Percentiles rank a stretch among this genome's conserved stretches.
phyloP scores from a whole-genome alignment of 805 yeast species.

The Candida coleopterorum region DNA sequence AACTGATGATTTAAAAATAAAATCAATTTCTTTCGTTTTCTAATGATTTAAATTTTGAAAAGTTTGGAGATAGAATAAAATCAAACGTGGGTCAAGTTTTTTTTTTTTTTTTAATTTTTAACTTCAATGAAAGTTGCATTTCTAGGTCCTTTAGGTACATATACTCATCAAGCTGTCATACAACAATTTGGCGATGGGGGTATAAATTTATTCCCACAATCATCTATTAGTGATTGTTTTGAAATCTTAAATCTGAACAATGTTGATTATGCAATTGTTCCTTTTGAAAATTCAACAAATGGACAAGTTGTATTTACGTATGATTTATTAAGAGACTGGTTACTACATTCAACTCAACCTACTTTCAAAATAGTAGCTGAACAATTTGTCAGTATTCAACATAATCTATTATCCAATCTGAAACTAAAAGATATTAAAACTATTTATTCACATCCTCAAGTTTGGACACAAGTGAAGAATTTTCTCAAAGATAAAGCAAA shows the following conservation, averaged over 20 bases:
- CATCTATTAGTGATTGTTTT: conserved; percentile 60
- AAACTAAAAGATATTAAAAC: conserved; percentile 42
- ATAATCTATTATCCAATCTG: conserved; percentile 57
- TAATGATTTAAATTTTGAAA: too few species aligned
- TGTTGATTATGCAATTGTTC: conserved; percentile 74
- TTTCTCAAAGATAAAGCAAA: conserved; percentile 42
- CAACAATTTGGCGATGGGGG: conserved; percentile 48
- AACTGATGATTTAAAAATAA: too few species aligned
- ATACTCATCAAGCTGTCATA: conserved; percentile 70
- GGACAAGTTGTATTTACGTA: conserved; percentile 88
- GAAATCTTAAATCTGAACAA: conserved; percentile 36
- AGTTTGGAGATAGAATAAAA: too few species aligned
- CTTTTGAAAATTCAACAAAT: conserved; percentile 91
- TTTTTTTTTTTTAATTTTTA: too few species aligned
- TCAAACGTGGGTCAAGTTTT: too few species aligned
- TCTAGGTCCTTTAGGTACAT: conserved; percentile 89
- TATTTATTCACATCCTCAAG: conserved; percentile 93
- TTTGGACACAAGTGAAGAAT: conserved; percentile 84
- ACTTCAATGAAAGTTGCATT: conserved; percentile 61
- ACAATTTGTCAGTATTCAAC: conserved; percentile 78
- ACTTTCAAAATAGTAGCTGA: conserved; percentile 62
- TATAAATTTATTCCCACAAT: conserved; percentile 31
- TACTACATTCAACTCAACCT: conserved; percentile 21
- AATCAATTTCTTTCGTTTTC: too few species aligned
- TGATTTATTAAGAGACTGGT: conserved; percentile 73